Evolutionary conservation across 2,329 filamentous ascomycete genomes (phyloP), one percentile per base, ranked within the genome.

Genomic region (Aspergillus sp.): DNA sequence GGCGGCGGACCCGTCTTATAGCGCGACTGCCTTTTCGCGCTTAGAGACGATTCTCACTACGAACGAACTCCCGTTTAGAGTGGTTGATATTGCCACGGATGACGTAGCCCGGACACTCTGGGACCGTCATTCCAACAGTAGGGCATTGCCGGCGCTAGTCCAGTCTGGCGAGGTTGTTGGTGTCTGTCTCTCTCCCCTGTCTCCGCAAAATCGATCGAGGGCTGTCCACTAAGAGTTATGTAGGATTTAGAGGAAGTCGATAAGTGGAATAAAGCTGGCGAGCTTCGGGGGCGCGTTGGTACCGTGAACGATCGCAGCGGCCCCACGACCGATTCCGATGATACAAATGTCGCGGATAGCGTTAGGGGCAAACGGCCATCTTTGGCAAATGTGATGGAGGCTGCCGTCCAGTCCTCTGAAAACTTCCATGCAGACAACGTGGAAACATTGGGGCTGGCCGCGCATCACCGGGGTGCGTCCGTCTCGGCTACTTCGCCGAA

Each of bases 181-280:
- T 36, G 88, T 94, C 72, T 52, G 83, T 76, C n/a, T 26, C 13
- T 11, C n/a, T n/a, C n/a, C n/a, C n/a, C n/a, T n/a, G n/a, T n/a
- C n/a, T n/a, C n/a, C n/a, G n/a, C n/a, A n/a, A n/a, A n/a, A n/a
- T n/a, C n/a, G n/a, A n/a, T n/a, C n/a, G n/a, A n/a, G n/a, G n/a
- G n/a, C n/a, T n/a, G n/a, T n/a, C n/a, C n/a, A n/a, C n/a, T n/a
- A n/a, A n/a, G n/a, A n/a, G n/a, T n/a, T n/a, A 5, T 42, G 25
- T 44, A 95, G 88, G 91, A 95, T 57, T 72, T 95, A 30, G 82
- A 89, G 43, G 81, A 96, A 61, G 78, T 96, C 42, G 91, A 98
- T 63, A 91, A 98, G 57, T 96, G 89, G 91, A 98, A 98, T 67
- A 91, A 98, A 60, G 95, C 93, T 61, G 86, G 86, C 61, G 89